These are phyloP conservation scores for Coemansia sp. DNA, from an alignment of 192 early-diverging fungal species.

Conservation along the genomic window DNA sequence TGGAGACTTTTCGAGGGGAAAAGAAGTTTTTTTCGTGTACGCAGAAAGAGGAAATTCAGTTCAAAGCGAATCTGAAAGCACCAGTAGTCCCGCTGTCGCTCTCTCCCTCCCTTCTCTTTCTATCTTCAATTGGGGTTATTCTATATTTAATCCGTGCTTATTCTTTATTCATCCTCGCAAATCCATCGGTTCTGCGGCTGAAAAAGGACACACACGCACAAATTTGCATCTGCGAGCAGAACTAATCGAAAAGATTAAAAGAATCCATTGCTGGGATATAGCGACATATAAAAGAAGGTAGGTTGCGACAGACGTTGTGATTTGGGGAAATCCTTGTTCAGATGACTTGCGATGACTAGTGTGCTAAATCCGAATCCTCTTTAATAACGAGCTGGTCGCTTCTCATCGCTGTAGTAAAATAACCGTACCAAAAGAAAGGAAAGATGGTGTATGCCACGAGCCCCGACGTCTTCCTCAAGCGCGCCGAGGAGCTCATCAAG, in stretches of 20 bases:
- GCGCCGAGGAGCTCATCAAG: conserved; percentile 74
- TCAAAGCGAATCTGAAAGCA: background rate
- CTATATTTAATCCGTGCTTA: background rate
- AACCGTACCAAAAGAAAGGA: background rate
- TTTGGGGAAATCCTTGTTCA: background rate
- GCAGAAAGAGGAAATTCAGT: background rate
- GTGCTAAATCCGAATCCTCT: background rate
- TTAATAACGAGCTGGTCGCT: too few species aligned
- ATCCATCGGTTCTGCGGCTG: background rate
- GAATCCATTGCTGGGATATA: too few species aligned
- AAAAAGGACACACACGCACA: background rate
- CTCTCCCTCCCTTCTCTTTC: background rate
- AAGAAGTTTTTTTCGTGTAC: too few species aligned
- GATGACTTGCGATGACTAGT: background rate
- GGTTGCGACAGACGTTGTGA: background rate
- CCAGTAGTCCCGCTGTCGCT: too few species aligned
- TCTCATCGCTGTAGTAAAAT: too few species aligned
- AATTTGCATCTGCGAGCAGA: conserved; percentile 1
- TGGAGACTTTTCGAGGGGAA: background rate
- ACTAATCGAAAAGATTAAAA: background rate
- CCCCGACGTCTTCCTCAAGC: conserved; percentile 87
- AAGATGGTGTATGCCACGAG: conserved; percentile 12
- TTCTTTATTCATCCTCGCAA: background rate
- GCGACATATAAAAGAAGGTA: background rate
- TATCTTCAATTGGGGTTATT: background rate